Evolutionary conservation across 2,329 filamentous ascomycete genomes (phyloP), one percentile per base, ranked within the genome.

Genomic region (Talaromyces sp.): DNA sequence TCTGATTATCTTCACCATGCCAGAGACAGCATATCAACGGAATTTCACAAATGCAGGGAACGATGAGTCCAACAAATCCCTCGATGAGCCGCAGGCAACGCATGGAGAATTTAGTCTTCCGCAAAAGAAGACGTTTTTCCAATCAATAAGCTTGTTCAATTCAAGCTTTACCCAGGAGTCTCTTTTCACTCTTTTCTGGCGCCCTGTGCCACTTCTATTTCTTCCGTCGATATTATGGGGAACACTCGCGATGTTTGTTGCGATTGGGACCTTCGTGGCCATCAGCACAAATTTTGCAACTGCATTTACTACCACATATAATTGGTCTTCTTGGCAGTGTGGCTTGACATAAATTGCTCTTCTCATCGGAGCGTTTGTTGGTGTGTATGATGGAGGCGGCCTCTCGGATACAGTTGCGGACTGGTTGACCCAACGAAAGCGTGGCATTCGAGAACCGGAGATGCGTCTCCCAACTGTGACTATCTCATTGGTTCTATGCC

Each of bases 171-270:
- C 41, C 24, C 14, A 43, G 4, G 41, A 43, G 7, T 44, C 41
- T 32, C 22, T 44, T 9, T 22, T 48, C 11, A 48, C 46, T n/a
- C 35, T 44, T 3, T 44, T 44, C 17, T 44, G 41, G 29, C 78
- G 82, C 0, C 82, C 82, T 1, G 62, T 84, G 17, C 71, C 75
- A 2, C 67, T 84, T 24, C 75, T 83, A 10, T 51, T 74, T 2
- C 70, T 85, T 1, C 82, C 82, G 4, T 74, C 79, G 0, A 77
- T 85, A 0, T 67, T 84, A 2, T 84, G 81, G 81, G 79, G 79
- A 3, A 78, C 81, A 10, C 67, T 40, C 6, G 83, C 2, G 77
- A 82, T 16, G 76, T 77, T 2, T 1, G 42, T 51, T 36, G 22
- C 39, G 14, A 51, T 51, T 20, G 48, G 48, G 5, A 40, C 42